Percentiles rank a stretch among this genome's conserved stretches.
phyloP scores from a whole-genome alignment of 257 asterid species.

The Jacaranda copaia region DNA sequence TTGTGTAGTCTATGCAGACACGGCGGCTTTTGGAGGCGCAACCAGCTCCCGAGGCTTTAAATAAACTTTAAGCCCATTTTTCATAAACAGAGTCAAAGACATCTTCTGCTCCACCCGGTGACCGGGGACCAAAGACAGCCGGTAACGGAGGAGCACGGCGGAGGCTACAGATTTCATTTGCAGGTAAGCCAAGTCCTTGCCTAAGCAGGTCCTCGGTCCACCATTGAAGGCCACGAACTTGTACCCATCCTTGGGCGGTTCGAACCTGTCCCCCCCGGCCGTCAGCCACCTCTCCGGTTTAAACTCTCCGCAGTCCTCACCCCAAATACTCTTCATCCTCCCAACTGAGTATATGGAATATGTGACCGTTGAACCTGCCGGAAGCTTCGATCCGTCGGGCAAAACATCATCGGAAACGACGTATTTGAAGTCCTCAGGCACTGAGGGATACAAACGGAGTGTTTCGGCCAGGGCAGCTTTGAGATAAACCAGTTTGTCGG shows the following conservation, averaged over 20 bases:
- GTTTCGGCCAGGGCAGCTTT: constrained; percentile 83
- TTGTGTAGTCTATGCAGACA: constrained; percentile 39
- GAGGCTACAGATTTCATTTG: constrained; percentile 91
- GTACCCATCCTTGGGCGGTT: constrained; percentile 69
- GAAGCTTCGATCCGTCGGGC: constrained; percentile 73
- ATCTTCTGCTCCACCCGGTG: constrained; percentile 90
- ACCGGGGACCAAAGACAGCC: constrained; percentile 65
- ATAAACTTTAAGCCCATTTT: constrained; percentile 67
- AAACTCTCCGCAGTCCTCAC: constrained; percentile 85
- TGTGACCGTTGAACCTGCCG: constrained; percentile 85
- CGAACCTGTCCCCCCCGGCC: constrained; percentile 61
- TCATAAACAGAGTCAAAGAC: constrained; percentile 82
- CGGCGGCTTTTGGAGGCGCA: constrained; percentile 38
- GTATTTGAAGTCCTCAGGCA: constrained; percentile 81
- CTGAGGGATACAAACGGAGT: constrained; percentile 80
- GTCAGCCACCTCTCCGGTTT: constrained; percentile 91
- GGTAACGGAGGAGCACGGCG: constrained; percentile 80
- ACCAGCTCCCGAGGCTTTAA: constrained; percentile 22
- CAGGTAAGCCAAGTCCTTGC: constrained; percentile 86
- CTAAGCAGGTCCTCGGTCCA: constrained; percentile 88
- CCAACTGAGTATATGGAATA: constrained; percentile 85
- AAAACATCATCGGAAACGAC: constrained; percentile 70
- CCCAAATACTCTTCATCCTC: constrained; percentile 79
- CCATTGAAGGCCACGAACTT: constrained; percentile 78
- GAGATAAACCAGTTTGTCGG: constrained; percentile 68